Evolutionary conservation across 257 asterid genomes (phyloP), one percentile per base, ranked within the genome.

Genomic region (Lantana camara): DNA sequence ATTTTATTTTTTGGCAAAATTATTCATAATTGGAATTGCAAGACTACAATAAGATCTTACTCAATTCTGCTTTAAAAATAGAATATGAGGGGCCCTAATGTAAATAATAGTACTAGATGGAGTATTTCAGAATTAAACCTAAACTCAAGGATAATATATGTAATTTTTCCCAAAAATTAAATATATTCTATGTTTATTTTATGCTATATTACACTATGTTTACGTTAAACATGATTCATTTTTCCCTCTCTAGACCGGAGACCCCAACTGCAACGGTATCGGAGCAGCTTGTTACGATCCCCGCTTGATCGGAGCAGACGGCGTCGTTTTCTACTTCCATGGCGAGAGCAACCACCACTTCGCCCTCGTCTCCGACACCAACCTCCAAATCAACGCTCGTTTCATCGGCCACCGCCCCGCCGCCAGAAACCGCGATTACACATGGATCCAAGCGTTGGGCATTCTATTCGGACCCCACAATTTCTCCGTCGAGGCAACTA

Each of bases 261-360:
- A n/a, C 60, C 87, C 89, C 0, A 83, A 66, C 30, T 85, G 94
- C 84, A 78, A 77, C 1, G 85, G 85, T 3, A 63, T 41, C 1
- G 91, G 96, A 19, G 85, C 96, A 29, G 90, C 93, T 20, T 88
- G 96, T 74, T 58, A 24, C 6, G 96, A 87, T 49, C 94, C 90
- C 3, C 89, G 95, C 34, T 77, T 87, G 76, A 76, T 88, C 12
- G 94, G 94, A 4, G 87, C 73, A 40, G 94, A 88, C 7, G 96
- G 96, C 4, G 44, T 63, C 0, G 88, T 88, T 9, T 85, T 87
- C 82, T 87, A 79, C 81, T 85, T 85, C 78, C 88, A 85, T 15
- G 87, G 90, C 46, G 57, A 62, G 58, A 76, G 72, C 64, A 80
- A 79, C 17, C 60, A 77, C 29, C 88, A 80, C 51, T 84, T 82